Evolutionary conservation across 495 filamentous ascomycete genomes (phyloP), one percentile per base, ranked within the genome.

Genomic region (Viridothelium virens): DNA sequence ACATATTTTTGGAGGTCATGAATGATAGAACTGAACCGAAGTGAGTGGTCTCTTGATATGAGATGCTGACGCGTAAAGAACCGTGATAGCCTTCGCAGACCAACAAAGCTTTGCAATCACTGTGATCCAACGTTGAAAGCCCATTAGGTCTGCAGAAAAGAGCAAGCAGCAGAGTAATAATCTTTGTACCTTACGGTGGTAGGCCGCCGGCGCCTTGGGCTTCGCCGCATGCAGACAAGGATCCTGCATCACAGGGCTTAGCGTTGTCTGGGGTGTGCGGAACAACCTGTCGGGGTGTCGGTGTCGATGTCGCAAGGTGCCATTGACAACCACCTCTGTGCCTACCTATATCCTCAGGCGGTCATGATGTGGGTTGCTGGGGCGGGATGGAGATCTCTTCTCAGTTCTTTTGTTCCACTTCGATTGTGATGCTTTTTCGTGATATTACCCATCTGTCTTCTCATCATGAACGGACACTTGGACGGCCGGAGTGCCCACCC

Each of bases 301-400:
- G n/a, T n/a, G n/a, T n/a, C n/a, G n/a, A n/a, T n/a, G n/a, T n/a
- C n/a, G n/a, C n/a, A n/a, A n/a, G n/a, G 25, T 18, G 48, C 12
- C 48, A 18, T 18, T 18, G 12, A 36, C 31, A 33, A 18, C 53
- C 9, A 18, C 53, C 53, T 36, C 6, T 14, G 18, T 59, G n/a
- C 53, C 6, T 31, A 31, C 5, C 25, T 36, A 14, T n/a, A 18
- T 59, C 31, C 31, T 7, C 25, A 36, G 31, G 18, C 18, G 53
- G 53, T 59, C 53, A 36, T 31, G 6, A 59, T 59, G 53, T 59
- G 53, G 53, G 53, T 59, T 14, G 53, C 6, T 59, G 53, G 53
- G 53, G 53, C 53, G 5, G 31, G 9, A 31, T 25, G 53, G 53
- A 31, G 6, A 59, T 2, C 53, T 9, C 7, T 59, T 36, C 31